Conservation (phyloP, 768 basidiomycete genomes). For the Pleurotus tuoliensis region DNA sequence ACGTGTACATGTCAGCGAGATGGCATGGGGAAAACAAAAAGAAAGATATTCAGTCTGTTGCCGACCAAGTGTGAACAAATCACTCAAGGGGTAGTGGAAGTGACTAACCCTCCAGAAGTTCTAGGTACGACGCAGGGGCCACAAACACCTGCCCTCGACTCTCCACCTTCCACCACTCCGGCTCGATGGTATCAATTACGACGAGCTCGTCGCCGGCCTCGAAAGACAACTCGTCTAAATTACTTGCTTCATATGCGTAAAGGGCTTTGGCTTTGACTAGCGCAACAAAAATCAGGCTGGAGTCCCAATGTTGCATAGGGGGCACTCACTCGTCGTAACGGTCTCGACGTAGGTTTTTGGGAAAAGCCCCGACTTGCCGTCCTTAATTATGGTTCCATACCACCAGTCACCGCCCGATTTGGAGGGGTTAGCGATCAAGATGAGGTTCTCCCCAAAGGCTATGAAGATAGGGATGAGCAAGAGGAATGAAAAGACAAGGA, state of each 20-base stretch:
- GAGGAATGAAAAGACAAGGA: conserved; percentile 23
- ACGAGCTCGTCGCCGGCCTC: conserved; percentile 72
- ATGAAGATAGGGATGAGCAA: not conserved
- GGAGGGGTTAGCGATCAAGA: conserved; percentile 80
- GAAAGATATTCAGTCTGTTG: conserved; percentile 81
- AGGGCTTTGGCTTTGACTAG: conserved; percentile 72
- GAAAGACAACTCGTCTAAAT: conserved; percentile 83
- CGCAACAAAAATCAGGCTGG: conserved; percentile 7
- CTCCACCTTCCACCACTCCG: conserved; percentile 97
- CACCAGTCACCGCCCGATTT: conserved; percentile 90
- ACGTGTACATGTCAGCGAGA: conserved; percentile 39
- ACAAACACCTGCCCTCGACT: conserved; percentile 80
- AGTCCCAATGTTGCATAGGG: not conserved
- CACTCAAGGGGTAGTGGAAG: conserved; percentile 48
- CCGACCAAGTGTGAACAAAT: conserved; percentile 50
- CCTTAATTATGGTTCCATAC: conserved; percentile 70
- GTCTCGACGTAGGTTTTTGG: conserved; percentile 84
- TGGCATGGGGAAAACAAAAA: conserved; percentile 39
- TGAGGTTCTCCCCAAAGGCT: conserved; percentile 80
- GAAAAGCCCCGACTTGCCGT: conserved; percentile 80
- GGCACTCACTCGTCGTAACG: conserved; percentile 57
- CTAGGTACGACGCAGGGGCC: conserved; percentile 90
- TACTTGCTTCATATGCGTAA: conserved; percentile 69
- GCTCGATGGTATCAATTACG: conserved; percentile 80
- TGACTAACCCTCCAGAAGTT: conserved; percentile 88